Evolutionary conservation across 805 yeast genomes (phyloP).

Genomic region (Limtongia smithiae): DNA sequence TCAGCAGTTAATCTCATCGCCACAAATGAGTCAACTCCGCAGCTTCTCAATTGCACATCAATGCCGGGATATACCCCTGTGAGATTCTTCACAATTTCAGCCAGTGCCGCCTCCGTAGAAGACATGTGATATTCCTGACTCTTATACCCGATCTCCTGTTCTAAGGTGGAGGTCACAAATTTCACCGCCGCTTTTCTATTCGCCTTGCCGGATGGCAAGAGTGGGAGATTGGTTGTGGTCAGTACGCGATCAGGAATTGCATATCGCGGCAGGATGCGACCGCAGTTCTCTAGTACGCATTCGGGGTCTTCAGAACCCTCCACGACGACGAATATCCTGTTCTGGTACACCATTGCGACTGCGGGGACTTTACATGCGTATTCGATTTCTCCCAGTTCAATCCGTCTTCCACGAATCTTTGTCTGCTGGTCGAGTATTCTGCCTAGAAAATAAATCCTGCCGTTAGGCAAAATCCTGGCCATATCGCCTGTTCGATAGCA

Average conservation of each 20-base stretch:
- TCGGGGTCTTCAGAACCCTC: slow-evolving; percentile 2
- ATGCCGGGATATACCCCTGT: slow-evolving; percentile 6
- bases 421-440: slow-evolving; percentile 34
- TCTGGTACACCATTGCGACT: slow-evolving; percentile 10
- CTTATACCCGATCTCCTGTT: too few relatives aligned
- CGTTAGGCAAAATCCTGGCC: slow-evolving; percentile 29
- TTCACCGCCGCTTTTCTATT: slow-evolving; percentile 12
- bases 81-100: not conserved
- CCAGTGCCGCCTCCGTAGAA: slow-evolving; percentile 3
- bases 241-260: slow-evolving; percentile 25
- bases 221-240: slow-evolving; percentile 18
- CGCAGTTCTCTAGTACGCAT: slow-evolving; percentile 7
- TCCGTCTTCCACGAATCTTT: slow-evolving; percentile 36
- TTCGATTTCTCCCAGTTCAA: slow-evolving; percentile 36
- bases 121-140: not conserved
- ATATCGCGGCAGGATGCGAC: slow-evolving; percentile 20
- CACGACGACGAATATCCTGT: slow-evolving; percentile 14
- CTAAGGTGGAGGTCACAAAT: too few relatives aligned
- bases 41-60: not conserved
- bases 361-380: slow-evolving; percentile 13
- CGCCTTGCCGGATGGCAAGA: slow-evolving; percentile 29
- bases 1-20: slow-evolving; percentile 9
- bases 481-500: slow-evolving; percentile 35
- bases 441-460: slow-evolving; percentile 30
- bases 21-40: slow-evolving; percentile 21